Conservation (phyloP, 2,329 filamentous ascomycete species). For the Fusarium sp. region DNA sequence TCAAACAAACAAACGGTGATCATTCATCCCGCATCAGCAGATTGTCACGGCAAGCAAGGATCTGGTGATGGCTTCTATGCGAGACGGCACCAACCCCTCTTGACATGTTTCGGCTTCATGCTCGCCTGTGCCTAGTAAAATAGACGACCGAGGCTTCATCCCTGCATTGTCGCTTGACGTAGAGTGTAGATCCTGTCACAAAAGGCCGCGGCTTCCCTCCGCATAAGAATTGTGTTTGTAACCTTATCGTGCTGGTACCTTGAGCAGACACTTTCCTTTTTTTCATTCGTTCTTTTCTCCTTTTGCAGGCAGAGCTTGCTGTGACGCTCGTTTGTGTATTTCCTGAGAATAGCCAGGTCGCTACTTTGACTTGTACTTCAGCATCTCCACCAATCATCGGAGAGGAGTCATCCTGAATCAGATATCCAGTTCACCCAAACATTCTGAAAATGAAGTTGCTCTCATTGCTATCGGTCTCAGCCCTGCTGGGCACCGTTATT, state of each 20-base stretch:
- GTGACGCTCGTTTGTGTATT: background rate
- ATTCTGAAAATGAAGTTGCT: constrained; percentile 24
- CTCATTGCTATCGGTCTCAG: constrained; percentile 13
- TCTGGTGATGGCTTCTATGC: constrained; percentile 6
- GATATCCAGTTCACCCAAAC: background rate
- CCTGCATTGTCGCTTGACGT: constrained; percentile 4
- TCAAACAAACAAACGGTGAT: background rate
- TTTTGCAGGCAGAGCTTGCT: background rate
- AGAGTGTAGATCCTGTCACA: background rate
- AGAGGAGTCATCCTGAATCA: background rate
- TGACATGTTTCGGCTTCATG: constrained; percentile 14
- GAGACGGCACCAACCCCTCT: background rate
- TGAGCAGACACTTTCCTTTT: background rate
- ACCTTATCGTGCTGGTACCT: background rate
- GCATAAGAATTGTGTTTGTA: background rate
- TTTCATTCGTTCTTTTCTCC: background rate
- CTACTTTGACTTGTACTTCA: background rate
- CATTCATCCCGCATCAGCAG: background rate
- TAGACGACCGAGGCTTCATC: background rate
- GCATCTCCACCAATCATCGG: background rate
- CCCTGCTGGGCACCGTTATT: constrained; percentile 8
- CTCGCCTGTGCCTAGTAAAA: background rate
- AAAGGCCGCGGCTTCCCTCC: constrained; percentile 2
- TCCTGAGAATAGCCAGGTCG: background rate
- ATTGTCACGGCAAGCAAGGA: background rate